Conservation (phyloP, 306 rosid species). For the Quercus agrifolia region DNA sequence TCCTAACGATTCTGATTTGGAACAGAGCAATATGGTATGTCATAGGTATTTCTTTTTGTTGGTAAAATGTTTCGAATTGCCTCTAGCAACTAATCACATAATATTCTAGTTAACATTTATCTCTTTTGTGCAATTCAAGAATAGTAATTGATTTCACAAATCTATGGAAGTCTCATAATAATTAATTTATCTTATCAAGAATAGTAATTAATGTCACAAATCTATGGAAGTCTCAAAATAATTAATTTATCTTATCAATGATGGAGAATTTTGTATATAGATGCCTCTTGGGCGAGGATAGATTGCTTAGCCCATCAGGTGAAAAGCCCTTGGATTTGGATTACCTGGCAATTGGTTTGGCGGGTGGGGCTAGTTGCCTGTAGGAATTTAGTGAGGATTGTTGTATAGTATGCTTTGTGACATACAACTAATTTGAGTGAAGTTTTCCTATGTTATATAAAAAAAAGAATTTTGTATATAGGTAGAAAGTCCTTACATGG, state of each 20-base stretch:
- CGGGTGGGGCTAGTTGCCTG: no score
- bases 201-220: background rate
- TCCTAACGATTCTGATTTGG: conserved; percentile 48
- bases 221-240: background rate
- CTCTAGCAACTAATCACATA: background rate
- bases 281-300: no score
- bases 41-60: background rate
- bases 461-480: background rate
- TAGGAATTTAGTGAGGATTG: no score
- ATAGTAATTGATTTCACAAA: background rate
- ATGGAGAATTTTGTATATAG: no score
- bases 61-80: background rate
- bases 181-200: background rate
- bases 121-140: background rate
- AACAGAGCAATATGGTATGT: conserved; percentile 54
- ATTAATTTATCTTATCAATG: no score
- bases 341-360: no score
- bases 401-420: no score
- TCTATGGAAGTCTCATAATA: background rate
- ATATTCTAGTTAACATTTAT: background rate
- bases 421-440: no score
- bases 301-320: no score
- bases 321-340: no score
- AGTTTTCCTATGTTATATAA: no score
- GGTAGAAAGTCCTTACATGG: background rate